These are phyloP conservation scores for Fraxinus angustifolia DNA, from an alignment of 305 asterid species.

Conservation along the genomic window DNA sequence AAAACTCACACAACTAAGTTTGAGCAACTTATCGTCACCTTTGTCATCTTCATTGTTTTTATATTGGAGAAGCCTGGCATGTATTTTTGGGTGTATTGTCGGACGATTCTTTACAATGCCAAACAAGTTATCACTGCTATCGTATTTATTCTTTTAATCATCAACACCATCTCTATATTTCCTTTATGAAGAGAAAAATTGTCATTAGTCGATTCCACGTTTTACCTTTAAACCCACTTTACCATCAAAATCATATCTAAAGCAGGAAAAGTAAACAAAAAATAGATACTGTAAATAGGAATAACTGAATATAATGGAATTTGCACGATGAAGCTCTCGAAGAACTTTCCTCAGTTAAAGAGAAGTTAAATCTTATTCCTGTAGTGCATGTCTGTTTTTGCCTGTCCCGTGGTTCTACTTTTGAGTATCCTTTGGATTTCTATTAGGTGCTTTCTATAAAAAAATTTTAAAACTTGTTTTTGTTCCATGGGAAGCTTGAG, in stretches of 20 bases:
- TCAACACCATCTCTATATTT: neutral
- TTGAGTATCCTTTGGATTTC: conserved; percentile 3
- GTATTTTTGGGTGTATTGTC: neutral
- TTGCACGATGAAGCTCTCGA: neutral
- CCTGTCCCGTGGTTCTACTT: neutral
- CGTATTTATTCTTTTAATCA: neutral
- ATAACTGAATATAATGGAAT: neutral
- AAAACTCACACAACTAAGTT: neutral
- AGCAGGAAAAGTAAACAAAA: neutral
- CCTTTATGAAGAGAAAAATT: neutral
- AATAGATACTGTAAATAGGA: neutral
- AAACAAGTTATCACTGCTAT: neutral
- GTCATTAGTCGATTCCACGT: neutral
- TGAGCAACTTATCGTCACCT: neutral
- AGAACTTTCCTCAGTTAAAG: neutral
- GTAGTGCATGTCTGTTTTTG: conserved; percentile 1
- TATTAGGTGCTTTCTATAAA: neutral
- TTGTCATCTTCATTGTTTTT: neutral
- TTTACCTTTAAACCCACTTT: conserved; percentile 1
- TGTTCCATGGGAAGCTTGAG: neutral
- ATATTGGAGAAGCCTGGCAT: neutral
- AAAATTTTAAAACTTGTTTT: neutral
- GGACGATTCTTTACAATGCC: neutral
- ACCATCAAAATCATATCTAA: neutral
- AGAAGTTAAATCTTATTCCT: neutral